Conservation (phyloP, 441 rosid genomes). For the Francoa sonchifolia region DNA sequence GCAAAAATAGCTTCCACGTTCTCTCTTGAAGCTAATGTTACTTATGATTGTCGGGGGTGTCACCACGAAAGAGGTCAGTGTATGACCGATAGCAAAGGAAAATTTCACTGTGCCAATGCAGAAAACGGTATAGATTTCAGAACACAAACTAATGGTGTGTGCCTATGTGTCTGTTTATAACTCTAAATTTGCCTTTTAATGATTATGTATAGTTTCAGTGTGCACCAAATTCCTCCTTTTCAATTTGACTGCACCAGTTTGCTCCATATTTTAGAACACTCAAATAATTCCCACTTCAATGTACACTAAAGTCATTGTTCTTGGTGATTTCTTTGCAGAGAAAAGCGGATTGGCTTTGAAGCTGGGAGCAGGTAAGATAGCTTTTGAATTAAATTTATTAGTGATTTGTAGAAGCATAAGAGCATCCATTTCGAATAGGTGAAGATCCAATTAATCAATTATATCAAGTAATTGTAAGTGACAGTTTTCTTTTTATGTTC, state of each 20-base stretch:
- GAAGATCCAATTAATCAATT: too few relatives aligned
- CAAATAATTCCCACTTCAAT: not conserved
- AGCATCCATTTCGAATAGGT: not conserved
- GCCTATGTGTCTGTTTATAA: too few relatives aligned
- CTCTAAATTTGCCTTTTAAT: too few relatives aligned
- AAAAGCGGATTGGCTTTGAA: not conserved
- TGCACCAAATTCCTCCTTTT: too few relatives aligned
- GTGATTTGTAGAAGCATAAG: not conserved
- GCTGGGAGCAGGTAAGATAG: constrained; percentile 33
- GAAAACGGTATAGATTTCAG: too few relatives aligned
- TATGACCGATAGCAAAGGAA: not conserved
- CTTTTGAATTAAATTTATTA: not conserved
- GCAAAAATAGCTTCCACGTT: constrained; percentile 19
- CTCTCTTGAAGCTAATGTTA: constrained; percentile 6
- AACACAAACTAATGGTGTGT: too few relatives aligned
- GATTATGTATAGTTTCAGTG: too few relatives aligned
- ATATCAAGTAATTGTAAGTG: too few relatives aligned
- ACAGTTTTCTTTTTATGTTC: too few relatives aligned
- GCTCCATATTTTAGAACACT: not conserved
- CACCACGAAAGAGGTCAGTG: constrained; percentile 9
- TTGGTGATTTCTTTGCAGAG: constrained; percentile 15
- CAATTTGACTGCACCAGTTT: not conserved
- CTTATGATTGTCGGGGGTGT: constrained; percentile 4
- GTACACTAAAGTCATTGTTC: constrained; percentile 1
- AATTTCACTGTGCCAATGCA: constrained; percentile 4